Evolutionary conservation across 768 basidiomycete genomes (phyloP).

Genomic region (Coprinopsis cinerea): DNA sequence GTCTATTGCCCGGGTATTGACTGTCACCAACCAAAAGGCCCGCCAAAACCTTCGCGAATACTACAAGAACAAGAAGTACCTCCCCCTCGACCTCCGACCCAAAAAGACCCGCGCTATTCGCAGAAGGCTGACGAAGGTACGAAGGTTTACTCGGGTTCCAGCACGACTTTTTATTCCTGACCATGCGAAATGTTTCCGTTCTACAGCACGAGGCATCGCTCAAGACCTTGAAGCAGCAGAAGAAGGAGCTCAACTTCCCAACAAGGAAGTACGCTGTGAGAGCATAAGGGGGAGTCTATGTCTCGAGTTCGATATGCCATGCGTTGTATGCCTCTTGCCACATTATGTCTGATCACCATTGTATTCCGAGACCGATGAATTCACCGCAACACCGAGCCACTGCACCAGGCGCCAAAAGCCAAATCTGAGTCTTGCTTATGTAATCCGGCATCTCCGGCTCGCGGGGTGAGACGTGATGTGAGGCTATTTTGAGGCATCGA

Average conservation of each 20-base stretch:
- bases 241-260: constrained; percentile 95
- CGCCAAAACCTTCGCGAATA: constrained; percentile 95
- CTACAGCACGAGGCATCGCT: constrained; percentile 71
- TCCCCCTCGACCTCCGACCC: constrained; percentile 93
- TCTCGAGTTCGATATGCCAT: constrained; percentile 18
- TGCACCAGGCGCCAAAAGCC: too few species aligned
- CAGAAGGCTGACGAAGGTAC: constrained; percentile 84
- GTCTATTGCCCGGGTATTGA: constrained; percentile 96
- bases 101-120: constrained; percentile 99
- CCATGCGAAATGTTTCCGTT: not conserved
- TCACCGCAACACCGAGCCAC: not conserved
- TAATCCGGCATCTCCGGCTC: not conserved
- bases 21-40: constrained; percentile 97
- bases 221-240: constrained; percentile 89
- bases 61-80: constrained; percentile 96
- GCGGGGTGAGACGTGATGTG: not conserved
- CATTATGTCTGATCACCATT: constrained; percentile 16
- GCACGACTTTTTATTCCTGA: not conserved
- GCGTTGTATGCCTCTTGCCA: constrained; percentile 22
- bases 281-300: constrained; percentile 43
- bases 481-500: constrained; percentile 1
- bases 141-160: constrained; percentile 5
- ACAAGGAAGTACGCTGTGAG: constrained; percentile 92
- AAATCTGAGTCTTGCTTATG: constrained; percentile 3
- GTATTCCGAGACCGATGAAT: constrained; percentile 6